These are phyloP conservation scores for Adansonia gregorii DNA, from an alignment of 441 rosid genomes.

Conservation along the genomic window DNA sequence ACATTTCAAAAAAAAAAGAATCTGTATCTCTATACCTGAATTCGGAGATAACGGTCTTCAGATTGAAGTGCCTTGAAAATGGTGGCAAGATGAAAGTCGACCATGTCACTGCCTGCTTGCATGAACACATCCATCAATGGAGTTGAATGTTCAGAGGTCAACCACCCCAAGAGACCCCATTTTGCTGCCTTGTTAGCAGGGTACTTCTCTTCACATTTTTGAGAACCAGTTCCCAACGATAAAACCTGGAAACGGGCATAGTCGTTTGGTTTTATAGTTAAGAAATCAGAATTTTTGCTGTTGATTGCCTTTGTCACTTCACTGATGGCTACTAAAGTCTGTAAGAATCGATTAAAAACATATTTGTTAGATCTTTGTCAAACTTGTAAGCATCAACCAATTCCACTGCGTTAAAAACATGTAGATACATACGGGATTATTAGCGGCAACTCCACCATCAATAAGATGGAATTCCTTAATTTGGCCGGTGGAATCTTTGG, in stretches of 20 bases:
- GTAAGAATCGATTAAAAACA: not conserved
- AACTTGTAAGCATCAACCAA: not conserved
- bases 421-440: slow-evolving; percentile 39
- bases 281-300: slow-evolving; percentile 33
- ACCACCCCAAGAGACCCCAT: slow-evolving; percentile 52
- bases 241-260: slow-evolving; percentile 37
- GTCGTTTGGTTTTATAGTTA: slow-evolving; percentile 32
- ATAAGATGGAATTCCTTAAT: slow-evolving; percentile 42
- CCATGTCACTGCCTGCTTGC: slow-evolving; percentile 42
- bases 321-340: slow-evolving; percentile 43
- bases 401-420: not conserved
- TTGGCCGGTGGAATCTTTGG: slow-evolving; percentile 23
- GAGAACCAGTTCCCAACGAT: slow-evolving; percentile 45
- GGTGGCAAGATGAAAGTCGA: slow-evolving; percentile 41
- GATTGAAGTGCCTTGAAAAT: slow-evolving; percentile 42
- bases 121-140: slow-evolving; percentile 43
- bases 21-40: slow-evolving; percentile 31
- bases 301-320: slow-evolving; percentile 40
- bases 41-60: slow-evolving; percentile 39
- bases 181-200: slow-evolving; percentile 38
- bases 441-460: slow-evolving; percentile 48
- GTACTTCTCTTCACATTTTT: slow-evolving; percentile 37
- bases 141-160: slow-evolving; percentile 27
- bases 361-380: not conserved
- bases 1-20: not conserved